phyloP scores from a whole-genome alignment of 371 early-diverging fungal genomes.

The Rhizopus stolonifer region DNA sequence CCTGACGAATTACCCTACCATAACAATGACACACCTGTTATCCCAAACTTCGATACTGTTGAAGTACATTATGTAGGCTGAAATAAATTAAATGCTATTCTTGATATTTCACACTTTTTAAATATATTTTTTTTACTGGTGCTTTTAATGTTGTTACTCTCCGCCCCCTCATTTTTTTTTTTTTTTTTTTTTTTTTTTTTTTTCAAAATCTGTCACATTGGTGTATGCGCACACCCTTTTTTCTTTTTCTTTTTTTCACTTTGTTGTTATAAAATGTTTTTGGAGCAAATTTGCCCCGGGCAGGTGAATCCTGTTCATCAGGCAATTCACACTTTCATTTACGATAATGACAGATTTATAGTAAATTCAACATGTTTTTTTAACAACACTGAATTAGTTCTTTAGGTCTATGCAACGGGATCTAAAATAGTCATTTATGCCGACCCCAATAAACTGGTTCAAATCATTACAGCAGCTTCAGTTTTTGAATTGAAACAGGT shows the following conservation, averaged over 20 bases:
- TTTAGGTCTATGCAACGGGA: constrained; percentile 51
- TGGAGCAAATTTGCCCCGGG: constrained; percentile 65
- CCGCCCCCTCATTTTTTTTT: background rate
- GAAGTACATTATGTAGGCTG: too few species aligned
- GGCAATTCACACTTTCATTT: constrained; percentile 50
- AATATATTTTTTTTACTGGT: too few species aligned
- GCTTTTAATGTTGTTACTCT: too few species aligned
- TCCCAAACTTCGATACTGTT: too few species aligned
- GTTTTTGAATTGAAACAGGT: constrained; percentile 4
- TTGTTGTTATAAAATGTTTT: constrained; percentile 40
- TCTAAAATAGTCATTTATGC: constrained; percentile 49
- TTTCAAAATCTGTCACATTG: constrained; percentile 8
- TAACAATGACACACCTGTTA: too few species aligned
- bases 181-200: background rate
- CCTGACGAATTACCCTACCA: too few species aligned
- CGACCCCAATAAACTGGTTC: constrained; percentile 41
- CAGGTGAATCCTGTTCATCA: constrained; percentile 60
- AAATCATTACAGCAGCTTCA: constrained; percentile 31
- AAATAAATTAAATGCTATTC: too few species aligned
- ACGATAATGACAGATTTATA: constrained; percentile 51
- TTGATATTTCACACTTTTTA: too few species aligned
- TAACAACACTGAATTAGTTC: constrained; percentile 14
- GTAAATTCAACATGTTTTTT: constrained; percentile 34
- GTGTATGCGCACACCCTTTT: background rate
- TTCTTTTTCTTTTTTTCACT: background rate